Percentiles rank a stretch among this genome's conserved stretches.
phyloP scores from a whole-genome alignment of 2,329 filamentous ascomycete species.

The Penicillium sclerotiorum region DNA sequence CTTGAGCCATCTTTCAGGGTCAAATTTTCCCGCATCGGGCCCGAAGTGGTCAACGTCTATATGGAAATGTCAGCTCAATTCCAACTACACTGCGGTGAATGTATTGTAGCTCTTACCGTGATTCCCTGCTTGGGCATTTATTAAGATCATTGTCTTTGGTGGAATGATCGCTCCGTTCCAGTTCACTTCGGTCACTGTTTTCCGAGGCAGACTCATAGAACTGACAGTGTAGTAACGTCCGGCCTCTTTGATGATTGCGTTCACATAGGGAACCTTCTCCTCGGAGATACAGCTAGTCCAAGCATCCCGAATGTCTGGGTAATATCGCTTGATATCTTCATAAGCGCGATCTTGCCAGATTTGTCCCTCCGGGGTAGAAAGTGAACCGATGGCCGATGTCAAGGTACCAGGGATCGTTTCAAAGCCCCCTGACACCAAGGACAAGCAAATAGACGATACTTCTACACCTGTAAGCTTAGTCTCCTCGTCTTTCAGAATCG shows the following conservation, averaged over 20 bases:
- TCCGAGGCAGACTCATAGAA: constrained; percentile 70
- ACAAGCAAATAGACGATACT: constrained; percentile 73
- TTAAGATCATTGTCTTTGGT: constrained; percentile 72
- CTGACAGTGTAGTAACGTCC: constrained; percentile 75
- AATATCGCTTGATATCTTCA: constrained; percentile 66
- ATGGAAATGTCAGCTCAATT: neutral
- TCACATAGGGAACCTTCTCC: constrained; percentile 72
- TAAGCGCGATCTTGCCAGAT: constrained; percentile 68
- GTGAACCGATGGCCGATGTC: constrained; percentile 71
- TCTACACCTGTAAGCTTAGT: constrained; percentile 68
- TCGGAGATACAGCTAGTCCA: constrained; percentile 69
- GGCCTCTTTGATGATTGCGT: constrained; percentile 73
- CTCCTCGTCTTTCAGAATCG: constrained; percentile 67
- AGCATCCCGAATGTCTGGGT: constrained; percentile 64
- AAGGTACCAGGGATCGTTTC: constrained; percentile 76
- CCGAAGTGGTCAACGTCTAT: constrained; percentile 63
- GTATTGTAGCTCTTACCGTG: constrained; percentile 45
- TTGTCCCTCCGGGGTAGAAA: constrained; percentile 65
- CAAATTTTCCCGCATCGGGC: constrained; percentile 58
- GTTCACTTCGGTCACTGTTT: constrained; percentile 67
- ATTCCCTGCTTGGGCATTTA: constrained; percentile 73
- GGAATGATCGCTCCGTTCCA: constrained; percentile 69
- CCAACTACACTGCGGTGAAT: too few species aligned
- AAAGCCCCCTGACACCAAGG: constrained; percentile 74
- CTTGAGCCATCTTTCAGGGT: constrained; percentile 67